phyloP scores from a whole-genome alignment of 2,329 filamentous ascomycete species.

The Capronia americana region DNA sequence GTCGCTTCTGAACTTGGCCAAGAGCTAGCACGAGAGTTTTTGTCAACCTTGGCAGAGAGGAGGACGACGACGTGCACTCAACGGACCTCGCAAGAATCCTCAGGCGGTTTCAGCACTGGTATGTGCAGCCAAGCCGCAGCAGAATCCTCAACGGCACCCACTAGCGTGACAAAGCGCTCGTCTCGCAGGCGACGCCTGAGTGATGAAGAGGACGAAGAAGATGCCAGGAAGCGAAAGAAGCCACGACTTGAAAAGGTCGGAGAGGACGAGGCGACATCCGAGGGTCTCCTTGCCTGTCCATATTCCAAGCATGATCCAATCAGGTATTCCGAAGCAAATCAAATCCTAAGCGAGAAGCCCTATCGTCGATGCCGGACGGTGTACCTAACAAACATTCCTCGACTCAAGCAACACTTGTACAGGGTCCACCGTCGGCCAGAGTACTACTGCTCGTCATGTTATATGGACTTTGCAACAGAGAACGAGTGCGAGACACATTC shows the following conservation, averaged over 20 bases:
- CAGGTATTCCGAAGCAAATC: constrained; percentile 27
- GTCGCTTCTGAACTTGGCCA: neutral
- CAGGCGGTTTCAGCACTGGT: neutral
- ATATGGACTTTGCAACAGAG: constrained; percentile 11
- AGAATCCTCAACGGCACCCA: neutral
- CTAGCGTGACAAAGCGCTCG: neutral
- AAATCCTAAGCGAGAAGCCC: constrained; percentile 3
- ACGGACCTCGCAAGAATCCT: neutral
- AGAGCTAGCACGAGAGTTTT: neutral
- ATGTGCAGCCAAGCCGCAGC: neutral
- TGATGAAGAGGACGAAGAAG: constrained; percentile 8
- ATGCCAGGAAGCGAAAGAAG: constrained; percentile 5
- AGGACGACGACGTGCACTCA: neutral
- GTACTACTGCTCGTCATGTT: constrained; percentile 26
- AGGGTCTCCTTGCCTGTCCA: constrained; percentile 45
- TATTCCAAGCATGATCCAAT: constrained; percentile 34
- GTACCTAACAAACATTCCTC: constrained; percentile 22
- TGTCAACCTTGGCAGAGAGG: neutral
- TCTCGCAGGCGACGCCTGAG: constrained; percentile 1
- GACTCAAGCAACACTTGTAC: constrained; percentile 33
- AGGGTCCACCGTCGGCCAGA: constrained; percentile 25
- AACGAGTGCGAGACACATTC: constrained; percentile 3
- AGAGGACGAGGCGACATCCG: neutral
- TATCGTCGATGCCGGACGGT: constrained; percentile 27
- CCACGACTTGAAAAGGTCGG: neutral